A percentile compares a stretch with the other conserved stretches of the same genome.
Evolutionary conservation across 2,329 filamentous ascomycete species (phyloP).

Genomic region (Chalaropsis thielavioides): DNA sequence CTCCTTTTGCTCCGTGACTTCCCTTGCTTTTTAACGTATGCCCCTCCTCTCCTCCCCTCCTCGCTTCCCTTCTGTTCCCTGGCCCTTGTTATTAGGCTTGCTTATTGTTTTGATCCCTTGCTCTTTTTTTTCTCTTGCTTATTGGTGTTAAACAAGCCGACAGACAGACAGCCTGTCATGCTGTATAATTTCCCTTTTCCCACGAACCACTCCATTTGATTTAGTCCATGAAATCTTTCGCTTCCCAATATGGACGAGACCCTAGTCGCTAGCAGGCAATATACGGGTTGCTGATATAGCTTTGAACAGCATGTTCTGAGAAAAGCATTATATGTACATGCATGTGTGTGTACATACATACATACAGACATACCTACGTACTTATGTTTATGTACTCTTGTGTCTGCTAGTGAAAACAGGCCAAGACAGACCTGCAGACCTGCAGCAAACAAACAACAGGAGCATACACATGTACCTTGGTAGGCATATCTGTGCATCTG

Average conservation of each 20-base stretch:
- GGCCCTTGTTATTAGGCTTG: too few species aligned
- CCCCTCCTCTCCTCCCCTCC: too few species aligned
- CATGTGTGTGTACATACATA: background rate
- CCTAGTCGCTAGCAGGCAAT: too few species aligned
- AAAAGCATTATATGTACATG: background rate
- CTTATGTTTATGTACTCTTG: background rate
- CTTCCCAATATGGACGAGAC: too few species aligned
- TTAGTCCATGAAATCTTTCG: background rate
- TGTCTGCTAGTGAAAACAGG: background rate
- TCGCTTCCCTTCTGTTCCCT: too few species aligned
- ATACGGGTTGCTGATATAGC: background rate
- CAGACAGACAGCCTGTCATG: background rate
- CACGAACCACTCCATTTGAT: background rate
- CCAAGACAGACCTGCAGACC: background rate
- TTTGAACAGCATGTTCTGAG: background rate
- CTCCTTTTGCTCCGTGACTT: too few species aligned
- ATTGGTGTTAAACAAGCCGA: background rate
- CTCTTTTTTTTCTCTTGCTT: too few species aligned
- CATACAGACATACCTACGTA: background rate
- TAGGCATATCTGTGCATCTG: background rate
- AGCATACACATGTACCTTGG: background rate
- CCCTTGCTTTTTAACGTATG: too few species aligned
- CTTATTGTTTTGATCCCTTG: too few species aligned
- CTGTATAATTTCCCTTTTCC: background rate
- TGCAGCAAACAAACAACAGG: background rate